Conservation (phyloP, 495 filamentous ascomycete species). For the Mycothermus thermophilus region DNA sequence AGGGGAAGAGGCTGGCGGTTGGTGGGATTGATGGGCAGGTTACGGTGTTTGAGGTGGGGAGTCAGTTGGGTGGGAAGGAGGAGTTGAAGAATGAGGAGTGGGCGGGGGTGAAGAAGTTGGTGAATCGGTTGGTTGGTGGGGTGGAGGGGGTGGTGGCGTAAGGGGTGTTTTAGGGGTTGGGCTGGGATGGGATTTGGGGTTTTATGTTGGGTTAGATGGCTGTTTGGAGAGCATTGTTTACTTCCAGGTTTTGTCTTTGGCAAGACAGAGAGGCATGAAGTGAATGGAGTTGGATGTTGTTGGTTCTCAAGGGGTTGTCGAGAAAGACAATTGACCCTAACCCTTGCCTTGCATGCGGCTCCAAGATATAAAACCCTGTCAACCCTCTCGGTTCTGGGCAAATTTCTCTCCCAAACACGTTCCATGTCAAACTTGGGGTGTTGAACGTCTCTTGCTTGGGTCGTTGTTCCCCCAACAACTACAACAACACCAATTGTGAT, state of each 20-base stretch:
- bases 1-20: conserved; percentile 73
- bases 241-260: not conserved
- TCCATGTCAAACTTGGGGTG: too few species aligned
- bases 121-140: conserved; percentile 43
- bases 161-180: not conserved
- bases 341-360: not conserved
- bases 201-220: not conserved
- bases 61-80: conserved; percentile 67
- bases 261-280: too few species aligned
- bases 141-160: conserved; percentile 14
- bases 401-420: too few species aligned
- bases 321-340: not conserved
- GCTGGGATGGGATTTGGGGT: not conserved
- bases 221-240: not conserved
- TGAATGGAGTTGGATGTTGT: too few species aligned
- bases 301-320: too few species aligned
- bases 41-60: conserved; percentile 86
- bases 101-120: conserved; percentile 74
- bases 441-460: too few species aligned
- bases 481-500: too few species aligned
- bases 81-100: conserved; percentile 75
- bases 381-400: too few species aligned
- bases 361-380: too few species aligned
- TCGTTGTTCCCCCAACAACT: not conserved
- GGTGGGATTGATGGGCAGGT: conserved; percentile 83